Evolutionary conservation across 192 early-diverging fungal species (phyloP).

Genomic region (Chytriomyces sp.): DNA sequence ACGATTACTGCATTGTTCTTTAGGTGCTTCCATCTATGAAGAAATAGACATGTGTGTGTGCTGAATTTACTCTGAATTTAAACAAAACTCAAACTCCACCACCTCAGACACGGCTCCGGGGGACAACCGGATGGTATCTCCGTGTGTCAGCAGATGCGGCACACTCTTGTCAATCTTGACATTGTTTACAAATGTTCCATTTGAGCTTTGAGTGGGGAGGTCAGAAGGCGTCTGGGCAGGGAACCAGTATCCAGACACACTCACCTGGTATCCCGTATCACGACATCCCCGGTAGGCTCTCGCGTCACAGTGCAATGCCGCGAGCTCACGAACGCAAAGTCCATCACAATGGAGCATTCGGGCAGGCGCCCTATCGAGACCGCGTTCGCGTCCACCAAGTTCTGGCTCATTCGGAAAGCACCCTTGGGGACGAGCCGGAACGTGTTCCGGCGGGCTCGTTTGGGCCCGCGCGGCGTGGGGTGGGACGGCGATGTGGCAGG

Average conservation of each 20-base stretch:
- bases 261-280: constrained; percentile 21
- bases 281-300: background rate
- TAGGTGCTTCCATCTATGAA: too few relatives aligned
- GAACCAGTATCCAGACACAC: background rate
- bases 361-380: constrained; percentile 23
- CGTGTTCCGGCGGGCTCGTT: too few relatives aligned
- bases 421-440: background rate
- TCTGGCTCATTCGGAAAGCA: background rate
- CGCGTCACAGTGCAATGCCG: constrained; percentile 25
- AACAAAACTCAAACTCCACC: background rate
- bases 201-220: constrained; percentile 17
- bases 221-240: background rate
- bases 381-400: background rate
- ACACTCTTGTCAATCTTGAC: constrained; percentile 20
- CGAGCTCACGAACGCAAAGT: constrained; percentile 18
- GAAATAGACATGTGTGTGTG: too few relatives aligned
- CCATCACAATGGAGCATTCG: constrained; percentile 24
- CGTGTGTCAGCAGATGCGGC: constrained; percentile 8
- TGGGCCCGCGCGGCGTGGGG: background rate
- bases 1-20: too few relatives aligned
- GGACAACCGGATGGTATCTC: constrained; percentile 8
- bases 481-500: background rate
- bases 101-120: background rate
- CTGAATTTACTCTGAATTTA: too few relatives aligned
- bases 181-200: constrained; percentile 40